Evolutionary conservation across 495 filamentous ascomycete species (phyloP), one percentile per base, ranked within the genome.

Genomic region (Penicillium riverlandense): DNA sequence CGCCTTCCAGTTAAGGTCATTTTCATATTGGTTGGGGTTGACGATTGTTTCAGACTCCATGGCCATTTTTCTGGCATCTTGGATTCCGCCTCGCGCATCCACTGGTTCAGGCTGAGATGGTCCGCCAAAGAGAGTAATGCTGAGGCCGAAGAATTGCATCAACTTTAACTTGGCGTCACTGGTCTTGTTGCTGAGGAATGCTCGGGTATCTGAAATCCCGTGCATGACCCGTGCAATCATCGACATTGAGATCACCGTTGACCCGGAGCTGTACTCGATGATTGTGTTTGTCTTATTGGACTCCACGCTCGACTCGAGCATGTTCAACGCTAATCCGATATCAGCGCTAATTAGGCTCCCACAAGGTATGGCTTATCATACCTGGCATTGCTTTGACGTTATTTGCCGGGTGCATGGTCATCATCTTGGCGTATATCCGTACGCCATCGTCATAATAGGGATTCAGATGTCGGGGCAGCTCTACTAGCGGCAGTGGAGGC

Each of bases 351-450:
- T 8, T 35, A 4, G 10, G 2, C 10, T 30, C 16, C 28, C 7
- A 15, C 2, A n/a, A 14, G 16, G 7, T 4, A 22, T 22, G 22
- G 9, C n/a, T 12, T 11, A 7, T 49, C 65, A 8, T 66, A 78
- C 77, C 79, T 53, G 79, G 78, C 56, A 83, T 67, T 5, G 75
- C 73, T 45, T 83, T 83, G 52, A 83, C 79, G 49, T 82, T 83
- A 43, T 82, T 76, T 31, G 78, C 77, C 12, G 79, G 79, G 45
- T 78, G 72, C 62, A 71, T 69, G 12, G 74, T 79, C 67, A 83
- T 70, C 75, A 83, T 74, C 61, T 83, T 83, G 11, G 78, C 78
- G 50, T 78, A 83, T 40, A 83, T 78, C 12, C 77, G 69, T 9
- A 83, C 75, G 4, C 74, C 75, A 74, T 83, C 76, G 22, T 67